Percentiles rank a stretch among this genome's conserved stretches.
Evolutionary conservation across 495 filamentous ascomycete genomes (phyloP).

Genomic region (Lasiosphaeris hirsuta): DNA sequence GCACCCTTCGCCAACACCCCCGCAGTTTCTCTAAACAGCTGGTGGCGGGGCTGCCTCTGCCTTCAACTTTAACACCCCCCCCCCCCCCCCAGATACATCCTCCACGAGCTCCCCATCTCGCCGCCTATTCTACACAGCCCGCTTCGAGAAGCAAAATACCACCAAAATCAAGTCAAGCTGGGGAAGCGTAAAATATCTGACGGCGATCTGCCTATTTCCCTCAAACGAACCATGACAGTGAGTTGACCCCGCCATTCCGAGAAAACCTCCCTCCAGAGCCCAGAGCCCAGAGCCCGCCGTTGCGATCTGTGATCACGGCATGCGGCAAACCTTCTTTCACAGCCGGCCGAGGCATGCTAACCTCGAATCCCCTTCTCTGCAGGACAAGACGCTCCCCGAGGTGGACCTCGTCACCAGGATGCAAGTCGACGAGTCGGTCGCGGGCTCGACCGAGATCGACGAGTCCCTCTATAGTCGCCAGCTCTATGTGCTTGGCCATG

Average conservation of each 20-base stretch:
- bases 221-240: constrained; percentile 84
- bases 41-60: background rate
- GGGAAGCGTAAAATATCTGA: constrained; percentile 83
- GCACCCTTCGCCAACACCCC: too few relatives aligned
- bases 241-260: constrained; percentile 33
- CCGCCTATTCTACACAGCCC: background rate
- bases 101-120: background rate
- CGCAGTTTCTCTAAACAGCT: too few relatives aligned
- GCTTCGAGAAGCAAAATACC: constrained; percentile 5
- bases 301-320: background rate
- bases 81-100: background rate
- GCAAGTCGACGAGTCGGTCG: constrained; percentile 70
- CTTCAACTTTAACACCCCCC: background rate
- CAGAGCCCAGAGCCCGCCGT: too few relatives aligned
- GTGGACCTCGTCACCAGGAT: constrained; percentile 70
- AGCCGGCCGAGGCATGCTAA: background rate
- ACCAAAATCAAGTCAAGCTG: constrained; percentile 42
- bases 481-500: constrained; percentile 96
- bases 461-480: constrained; percentile 97
- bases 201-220: constrained; percentile 67
- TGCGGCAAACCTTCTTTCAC: too few relatives aligned
- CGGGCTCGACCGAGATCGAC: constrained; percentile 69
- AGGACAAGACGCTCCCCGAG: constrained; percentile 47
- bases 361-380: background rate
- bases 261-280: background rate